Percentiles rank a stretch among this genome's conserved stretches.
Conservation (phyloP, 129 eudicot species). For the Escallonia herrerae region DNA sequence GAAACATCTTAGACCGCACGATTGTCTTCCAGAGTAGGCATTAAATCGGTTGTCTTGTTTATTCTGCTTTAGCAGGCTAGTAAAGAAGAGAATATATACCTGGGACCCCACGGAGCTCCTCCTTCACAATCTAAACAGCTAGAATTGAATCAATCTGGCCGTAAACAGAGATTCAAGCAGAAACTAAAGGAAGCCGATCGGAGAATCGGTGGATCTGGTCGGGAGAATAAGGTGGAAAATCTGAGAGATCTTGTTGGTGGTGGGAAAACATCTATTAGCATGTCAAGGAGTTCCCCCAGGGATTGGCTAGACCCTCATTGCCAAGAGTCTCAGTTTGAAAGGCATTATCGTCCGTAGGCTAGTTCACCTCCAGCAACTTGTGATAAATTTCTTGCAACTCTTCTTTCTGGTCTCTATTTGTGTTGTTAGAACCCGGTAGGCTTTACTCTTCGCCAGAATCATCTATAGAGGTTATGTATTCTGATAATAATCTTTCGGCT, state of each 20-base stretch:
- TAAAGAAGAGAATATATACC: conserved; percentile 69
- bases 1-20: too few relatives aligned
- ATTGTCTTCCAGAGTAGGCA: too few relatives aligned
- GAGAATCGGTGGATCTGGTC: conserved; percentile 47
- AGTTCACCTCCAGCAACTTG: too few relatives aligned
- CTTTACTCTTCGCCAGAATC: neutral
- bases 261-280: conserved; percentile 31
- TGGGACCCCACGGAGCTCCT: conserved; percentile 98
- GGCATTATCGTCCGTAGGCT: conserved; percentile 19
- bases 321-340: conserved; percentile 77
- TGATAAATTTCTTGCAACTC: too few relatives aligned
- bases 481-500: conserved; percentile 5
- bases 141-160: conserved; percentile 55
- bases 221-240: conserved; percentile 76
- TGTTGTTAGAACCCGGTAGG: neutral
- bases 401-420: neutral
- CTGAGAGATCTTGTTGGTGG: conserved; percentile 83
- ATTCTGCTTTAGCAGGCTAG: conserved; percentile 32
- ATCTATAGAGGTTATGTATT: conserved; percentile 8
- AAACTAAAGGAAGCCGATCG: conserved; percentile 82
- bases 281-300: conserved; percentile 48
- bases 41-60: neutral
- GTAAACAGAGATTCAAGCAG: conserved; percentile 81
- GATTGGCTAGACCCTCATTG: conserved; percentile 99
- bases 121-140: conserved; percentile 64